phyloP scores from a whole-genome alignment of 108 stramenopile genomes.

The Cyclotella atomus region DNA sequence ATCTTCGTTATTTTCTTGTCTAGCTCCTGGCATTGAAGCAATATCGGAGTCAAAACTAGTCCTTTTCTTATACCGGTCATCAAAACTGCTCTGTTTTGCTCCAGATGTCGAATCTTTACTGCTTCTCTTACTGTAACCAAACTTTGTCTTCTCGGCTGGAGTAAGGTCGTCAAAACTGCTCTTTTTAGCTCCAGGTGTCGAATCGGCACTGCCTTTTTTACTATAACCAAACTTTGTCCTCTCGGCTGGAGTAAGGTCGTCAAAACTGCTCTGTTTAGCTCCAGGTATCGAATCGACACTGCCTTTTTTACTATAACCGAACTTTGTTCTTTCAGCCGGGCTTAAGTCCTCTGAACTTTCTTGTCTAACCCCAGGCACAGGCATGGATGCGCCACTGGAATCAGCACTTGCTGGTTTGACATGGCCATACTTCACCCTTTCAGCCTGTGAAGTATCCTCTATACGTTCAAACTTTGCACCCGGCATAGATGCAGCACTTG shows the following conservation, averaged over 20 bases:
- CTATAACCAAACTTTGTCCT: too few relatives aligned
- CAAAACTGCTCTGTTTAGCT: neutral
- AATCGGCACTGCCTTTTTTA: neutral
- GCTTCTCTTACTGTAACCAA: neutral
- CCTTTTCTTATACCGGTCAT: too few relatives aligned
- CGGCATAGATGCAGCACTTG: conserved; percentile 8
- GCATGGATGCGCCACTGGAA: neutral
- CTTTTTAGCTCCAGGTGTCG: too few relatives aligned
- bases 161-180: too few relatives aligned
- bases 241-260: too few relatives aligned
- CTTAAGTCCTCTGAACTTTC: neutral
- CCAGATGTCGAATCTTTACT: neutral
- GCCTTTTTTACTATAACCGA: neutral
- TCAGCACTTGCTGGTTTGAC: neutral
- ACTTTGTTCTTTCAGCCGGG: conserved; percentile 12
- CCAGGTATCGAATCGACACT: neutral
- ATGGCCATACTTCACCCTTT: conserved; percentile 25
- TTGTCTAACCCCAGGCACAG: conserved; percentile 5
- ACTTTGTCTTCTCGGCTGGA: too few relatives aligned
- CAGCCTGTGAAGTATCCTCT: conserved; percentile 19
- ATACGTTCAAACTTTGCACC: conserved; percentile 1
- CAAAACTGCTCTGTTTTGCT: too few relatives aligned
- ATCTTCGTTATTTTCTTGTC: neutral
- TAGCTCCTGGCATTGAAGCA: conserved; percentile 18
- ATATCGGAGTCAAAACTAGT: neutral